Evolutionary conservation across 495 filamentous ascomycete species (phyloP).

Genomic region (Schizothecium vesticola): DNA sequence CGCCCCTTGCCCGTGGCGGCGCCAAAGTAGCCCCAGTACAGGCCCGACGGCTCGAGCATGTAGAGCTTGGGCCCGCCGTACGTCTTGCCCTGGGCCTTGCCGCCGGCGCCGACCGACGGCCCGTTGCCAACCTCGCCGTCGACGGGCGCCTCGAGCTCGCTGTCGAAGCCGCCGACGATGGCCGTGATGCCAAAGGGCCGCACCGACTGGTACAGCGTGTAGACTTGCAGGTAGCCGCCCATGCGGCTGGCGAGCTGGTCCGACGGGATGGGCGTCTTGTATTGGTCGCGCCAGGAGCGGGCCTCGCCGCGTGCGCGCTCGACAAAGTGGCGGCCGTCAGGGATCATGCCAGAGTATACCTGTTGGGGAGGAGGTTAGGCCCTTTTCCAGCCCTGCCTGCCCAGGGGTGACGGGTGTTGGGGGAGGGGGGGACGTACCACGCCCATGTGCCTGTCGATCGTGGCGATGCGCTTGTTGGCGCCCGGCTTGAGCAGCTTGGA

Average conservation of each 20-base stretch:
- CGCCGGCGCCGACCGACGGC: conserved; percentile 70
- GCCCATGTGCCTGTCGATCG: conserved; percentile 88
- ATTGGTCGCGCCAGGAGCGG: conserved; percentile 74
- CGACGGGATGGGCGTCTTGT: conserved; percentile 87
- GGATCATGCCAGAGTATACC: conserved; percentile 90
- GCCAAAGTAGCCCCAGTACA: conserved; percentile 98
- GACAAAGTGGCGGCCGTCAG: conserved; percentile 92
- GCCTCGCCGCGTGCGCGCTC: conserved; percentile 93
- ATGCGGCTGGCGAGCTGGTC: conserved; percentile 82
- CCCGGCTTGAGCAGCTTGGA: conserved; percentile 91
- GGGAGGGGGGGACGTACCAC: conserved; percentile 56
- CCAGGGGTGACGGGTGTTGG: conserved; percentile 1
- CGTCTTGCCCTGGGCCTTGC: conserved; percentile 66
- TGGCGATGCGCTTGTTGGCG: conserved; percentile 94
- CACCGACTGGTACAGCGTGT: conserved; percentile 93
- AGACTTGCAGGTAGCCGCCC: conserved; percentile 92
- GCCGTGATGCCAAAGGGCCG: conserved; percentile 94
- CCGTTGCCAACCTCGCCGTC: conserved; percentile 84
- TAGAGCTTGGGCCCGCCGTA: conserved; percentile 87
- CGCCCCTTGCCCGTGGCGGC: conserved; percentile 94
- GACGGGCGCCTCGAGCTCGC: conserved; percentile 68
- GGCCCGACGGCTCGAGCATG: conserved; percentile 96
- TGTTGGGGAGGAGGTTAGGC: conserved; percentile 30
- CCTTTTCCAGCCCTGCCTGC: background rate
- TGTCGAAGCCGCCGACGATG: conserved; percentile 91